Base-by-base conservation (phyloP, 2,329 filamentous ascomycete genomes). In the Aspergillus thermomutatus region DNA sequence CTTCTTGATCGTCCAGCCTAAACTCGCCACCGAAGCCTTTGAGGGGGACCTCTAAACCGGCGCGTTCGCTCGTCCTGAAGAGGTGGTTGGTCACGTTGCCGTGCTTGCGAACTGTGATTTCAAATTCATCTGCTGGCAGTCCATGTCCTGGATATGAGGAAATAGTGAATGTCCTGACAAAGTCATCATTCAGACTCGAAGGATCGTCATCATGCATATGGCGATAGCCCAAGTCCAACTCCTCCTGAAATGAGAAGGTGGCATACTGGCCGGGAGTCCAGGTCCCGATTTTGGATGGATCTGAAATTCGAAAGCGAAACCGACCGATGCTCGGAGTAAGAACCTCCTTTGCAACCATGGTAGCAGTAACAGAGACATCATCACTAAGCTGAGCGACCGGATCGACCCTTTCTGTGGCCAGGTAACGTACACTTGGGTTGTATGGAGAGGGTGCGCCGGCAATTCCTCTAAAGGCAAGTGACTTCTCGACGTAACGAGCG, bases 181-280 rank as follows among this genome's bases (percentile, higher is more conserved):
- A 92, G 69, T 96, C 91, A 68, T 96, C 91, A 65, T 96, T 96
- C 17, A 96, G 71, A 64, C 86, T 89, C 61, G 82, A 81, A 4
- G 91, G 91, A 62, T 95, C 90, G 56, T 89, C 85, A 60, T 95
- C 87, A 2, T 86, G 80, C 91, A 96, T 96, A 69, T 96, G 92
- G 50, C 82, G 84, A 72, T 91, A 96, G 0, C 91, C 91, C 10
- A 80, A 72, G 60, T 89, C 85, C 1, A 96, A 76, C 64, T 92
- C 86, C 0, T 79, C 71, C 11, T 81, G 78, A 66, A 95, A 92
- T 58, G 89, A 86, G 2, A 96, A 73, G 1, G 89, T 91, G 19
- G 90, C 83, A 72, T 94, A 90, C 67, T 95, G 90, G 0, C 91
- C 91, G 0, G 90, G 78, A 25, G 72, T 78, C 83, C 90, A 92